Evolutionary conservation across 176 grass and related monocot species (phyloP).

Genomic region (Microstegium vimineum): DNA sequence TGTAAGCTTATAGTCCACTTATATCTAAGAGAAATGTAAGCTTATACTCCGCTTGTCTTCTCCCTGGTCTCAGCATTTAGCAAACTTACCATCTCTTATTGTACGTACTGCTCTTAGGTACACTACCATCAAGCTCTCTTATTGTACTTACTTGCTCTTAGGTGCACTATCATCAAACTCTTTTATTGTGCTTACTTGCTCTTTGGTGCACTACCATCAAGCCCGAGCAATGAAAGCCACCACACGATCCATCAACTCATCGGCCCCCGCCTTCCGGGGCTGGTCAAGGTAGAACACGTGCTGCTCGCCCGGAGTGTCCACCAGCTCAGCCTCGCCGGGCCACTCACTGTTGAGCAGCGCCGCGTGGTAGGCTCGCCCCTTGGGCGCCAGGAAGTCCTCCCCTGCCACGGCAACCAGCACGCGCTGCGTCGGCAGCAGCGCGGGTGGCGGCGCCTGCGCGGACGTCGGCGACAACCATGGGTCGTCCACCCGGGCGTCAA

Average conservation of each 20-base stretch:
- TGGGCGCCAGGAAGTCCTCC: slow-evolving; percentile 43
- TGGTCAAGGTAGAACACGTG: slow-evolving; percentile 36
- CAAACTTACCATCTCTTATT: too few species aligned
- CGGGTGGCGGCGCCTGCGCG: background rate
- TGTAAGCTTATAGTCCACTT: too few species aligned
- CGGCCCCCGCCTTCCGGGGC: slow-evolving; percentile 19
- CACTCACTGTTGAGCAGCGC: slow-evolving; percentile 35
- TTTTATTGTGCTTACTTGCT: too few species aligned
- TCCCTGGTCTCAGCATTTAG: too few species aligned
- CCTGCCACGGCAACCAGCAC: slow-evolving; percentile 30
- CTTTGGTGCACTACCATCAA: too few species aligned
- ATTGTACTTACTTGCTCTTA: too few species aligned
- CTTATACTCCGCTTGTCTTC: too few species aligned
- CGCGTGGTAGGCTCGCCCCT: slow-evolving; percentile 37
- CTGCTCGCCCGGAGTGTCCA: slow-evolving; percentile 22
- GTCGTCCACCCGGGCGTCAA: slow-evolving; percentile 22
- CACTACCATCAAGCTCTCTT: too few species aligned
- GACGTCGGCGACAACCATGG: slow-evolving; percentile 26
- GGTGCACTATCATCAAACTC: too few species aligned
- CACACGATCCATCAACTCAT: slow-evolving; percentile 7
- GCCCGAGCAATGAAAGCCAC: slow-evolving; percentile 13
- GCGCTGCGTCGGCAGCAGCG: background rate
- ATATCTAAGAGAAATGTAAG: too few species aligned
- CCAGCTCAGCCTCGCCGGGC: slow-evolving; percentile 41
- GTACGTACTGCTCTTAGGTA: too few species aligned